Percentiles rank a stretch among this genome's conserved stretches.
Conservation (phyloP, 2,329 filamentous ascomycete species). For the Neonectria neomacrospora region DNA sequence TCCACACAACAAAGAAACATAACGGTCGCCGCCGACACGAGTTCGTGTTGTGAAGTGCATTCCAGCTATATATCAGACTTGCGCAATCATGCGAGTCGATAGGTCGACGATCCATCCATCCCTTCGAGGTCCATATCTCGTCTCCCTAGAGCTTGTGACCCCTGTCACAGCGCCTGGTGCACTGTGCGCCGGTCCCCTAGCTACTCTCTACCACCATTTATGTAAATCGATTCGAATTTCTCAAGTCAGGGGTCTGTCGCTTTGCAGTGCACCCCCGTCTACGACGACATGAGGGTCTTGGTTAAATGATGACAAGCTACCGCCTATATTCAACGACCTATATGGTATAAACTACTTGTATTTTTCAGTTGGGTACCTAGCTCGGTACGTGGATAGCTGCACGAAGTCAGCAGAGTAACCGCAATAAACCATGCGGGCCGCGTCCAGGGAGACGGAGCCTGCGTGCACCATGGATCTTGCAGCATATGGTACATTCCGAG, state of each 20-base stretch:
- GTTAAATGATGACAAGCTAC: neutral
- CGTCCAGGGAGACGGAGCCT: neutral
- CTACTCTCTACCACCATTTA: conserved; percentile 10
- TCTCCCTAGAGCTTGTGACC: conserved; percentile 14
- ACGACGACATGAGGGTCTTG: neutral
- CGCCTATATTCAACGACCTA: neutral
- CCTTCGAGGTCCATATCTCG: conserved; percentile 17
- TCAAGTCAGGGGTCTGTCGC: neutral
- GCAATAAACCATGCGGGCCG: too few relatives aligned
- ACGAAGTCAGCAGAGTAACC: too few relatives aligned
- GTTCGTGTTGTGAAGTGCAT: conserved; percentile 23
- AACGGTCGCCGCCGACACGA: conserved; percentile 1
- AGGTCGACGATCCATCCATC: conserved; percentile 4
- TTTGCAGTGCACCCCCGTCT: neutral
- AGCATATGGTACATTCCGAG: neutral
- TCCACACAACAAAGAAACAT: conserved; percentile 7
- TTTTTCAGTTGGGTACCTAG: too few relatives aligned
- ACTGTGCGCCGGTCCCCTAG: neutral
- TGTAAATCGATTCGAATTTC: neutral
- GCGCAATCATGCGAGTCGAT: conserved; percentile 20
- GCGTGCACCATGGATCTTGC: neutral
- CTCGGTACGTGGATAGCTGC: too few relatives aligned
- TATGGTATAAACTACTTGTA: neutral
- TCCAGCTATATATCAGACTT: conserved; percentile 18
- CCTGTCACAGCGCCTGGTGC: conserved; percentile 12